Base-by-base conservation (phyloP, 352 stramenopile genomes). In the Globisporangium apiculatum region DNA sequence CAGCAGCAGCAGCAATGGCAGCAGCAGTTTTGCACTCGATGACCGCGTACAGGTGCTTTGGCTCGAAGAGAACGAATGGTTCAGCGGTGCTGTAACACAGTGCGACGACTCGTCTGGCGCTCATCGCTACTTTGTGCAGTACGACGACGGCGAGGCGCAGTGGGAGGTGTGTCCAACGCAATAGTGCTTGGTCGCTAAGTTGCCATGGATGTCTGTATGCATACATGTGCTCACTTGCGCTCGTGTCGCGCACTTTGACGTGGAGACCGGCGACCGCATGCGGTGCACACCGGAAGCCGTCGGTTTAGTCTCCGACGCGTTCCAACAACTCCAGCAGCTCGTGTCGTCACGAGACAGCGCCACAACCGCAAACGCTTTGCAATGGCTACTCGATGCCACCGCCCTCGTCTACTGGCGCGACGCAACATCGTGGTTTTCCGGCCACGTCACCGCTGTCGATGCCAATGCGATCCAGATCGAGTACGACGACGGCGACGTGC, bases 401-500 rank as follows among this genome's bases (percentile, higher is more conserved):
- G 73, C 65, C 11, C 49, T 69, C 31, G 73, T 80, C 15, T 81
- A 74, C 52, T 84, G 74, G 72, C 24, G 31, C 15, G 65, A 77
- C 36, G 69, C 77, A 41, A 35, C 36, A 4, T 57, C 65, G 47
- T 87, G 74, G 74, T 87, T 75, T 35, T 18, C 60, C 17, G 76
- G 76, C n/a, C 51, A 46, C 9, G 58, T 87, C 43, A 53, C 36
- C 5, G 47, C 64, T 2, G 55, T 58, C 1, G 45, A 57, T 36
- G 49, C 17, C 18, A 51, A 55, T 36, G 52, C 55, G 2, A 36
- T 87, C 8, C 61, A 70, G 40, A 58, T 83, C 35, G 41, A 66
- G 10, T 87, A 83, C 51, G 71, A 85, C n/a, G 72, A 84, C 35
- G 70, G 72, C 24, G 76, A 84, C 41, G 55, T 59, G 31, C 70